These are phyloP conservation scores for Apostasia ramifera DNA, from an alignment of 106 monocot genomes.

Conservation along the genomic window DNA sequence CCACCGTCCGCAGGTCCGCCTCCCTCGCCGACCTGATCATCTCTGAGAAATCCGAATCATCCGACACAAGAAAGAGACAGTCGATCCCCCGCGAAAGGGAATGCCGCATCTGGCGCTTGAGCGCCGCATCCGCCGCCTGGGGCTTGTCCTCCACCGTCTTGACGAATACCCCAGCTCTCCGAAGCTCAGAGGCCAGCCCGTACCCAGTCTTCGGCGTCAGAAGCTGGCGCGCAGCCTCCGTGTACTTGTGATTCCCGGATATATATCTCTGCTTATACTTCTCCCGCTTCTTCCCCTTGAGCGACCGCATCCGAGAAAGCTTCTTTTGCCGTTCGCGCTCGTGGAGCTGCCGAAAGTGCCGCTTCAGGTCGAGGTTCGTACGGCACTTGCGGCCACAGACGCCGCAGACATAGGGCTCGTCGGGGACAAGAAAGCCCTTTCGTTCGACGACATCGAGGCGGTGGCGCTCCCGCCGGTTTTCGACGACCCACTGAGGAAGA, in stretches of 20 bases:
- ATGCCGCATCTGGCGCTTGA: constrained; percentile 83
- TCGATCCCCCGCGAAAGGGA: constrained; percentile 69
- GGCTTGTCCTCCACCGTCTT: constrained; percentile 82
- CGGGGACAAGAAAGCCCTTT: constrained; percentile 36
- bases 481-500: constrained; percentile 72
- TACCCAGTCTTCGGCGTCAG: constrained; percentile 63
- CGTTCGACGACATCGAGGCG: constrained; percentile 54
- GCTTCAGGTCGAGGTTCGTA: constrained; percentile 70
- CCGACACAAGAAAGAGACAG: constrained; percentile 82
- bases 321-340: constrained; percentile 91
- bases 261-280: constrained; percentile 54
- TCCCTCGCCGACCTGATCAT: constrained; percentile 62
- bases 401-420: constrained; percentile 58
- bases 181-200: constrained; percentile 77
- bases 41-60: constrained; percentile 85
- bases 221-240: constrained; percentile 62
- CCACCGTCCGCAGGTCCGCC: constrained; percentile 66
- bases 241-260: constrained; percentile 65
- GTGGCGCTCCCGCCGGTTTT: constrained; percentile 57
- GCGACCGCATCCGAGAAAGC: constrained; percentile 57
- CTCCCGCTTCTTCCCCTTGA: constrained; percentile 80
- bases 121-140: constrained; percentile 79
- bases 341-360: constrained; percentile 84
- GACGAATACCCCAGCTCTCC: constrained; percentile 78
- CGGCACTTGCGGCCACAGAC: constrained; percentile 77